Percentiles rank a stretch among this genome's conserved stretches.
phyloP scores from a whole-genome alignment of 306 rosid genomes.

The Lagenaria siceraria region DNA sequence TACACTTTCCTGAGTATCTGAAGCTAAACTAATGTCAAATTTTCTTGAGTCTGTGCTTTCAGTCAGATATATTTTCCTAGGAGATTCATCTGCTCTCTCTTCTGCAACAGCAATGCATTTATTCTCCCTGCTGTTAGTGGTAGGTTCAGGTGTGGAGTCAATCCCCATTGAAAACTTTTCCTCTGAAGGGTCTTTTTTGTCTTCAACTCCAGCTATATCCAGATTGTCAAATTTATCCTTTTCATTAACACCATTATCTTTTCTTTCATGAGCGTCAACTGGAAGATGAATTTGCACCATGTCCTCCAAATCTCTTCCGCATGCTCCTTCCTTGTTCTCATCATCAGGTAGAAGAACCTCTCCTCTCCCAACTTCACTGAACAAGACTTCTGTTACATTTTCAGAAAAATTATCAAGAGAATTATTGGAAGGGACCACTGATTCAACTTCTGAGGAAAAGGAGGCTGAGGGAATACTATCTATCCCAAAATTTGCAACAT shows the following conservation, averaged over 20 bases:
- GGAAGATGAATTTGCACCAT: background rate
- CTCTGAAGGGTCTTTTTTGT: slow-evolving; percentile 10
- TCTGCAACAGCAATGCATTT: slow-evolving; percentile 17
- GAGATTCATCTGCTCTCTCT: slow-evolving; percentile 11
- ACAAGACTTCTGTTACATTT: slow-evolving; percentile 6
- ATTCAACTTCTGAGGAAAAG: slow-evolving; percentile 22
- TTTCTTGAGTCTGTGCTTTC: slow-evolving; percentile 12
- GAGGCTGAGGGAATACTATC: slow-evolving; percentile 11
- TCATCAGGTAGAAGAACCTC: slow-evolving; percentile 12
- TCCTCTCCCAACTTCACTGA: slow-evolving; percentile 12
- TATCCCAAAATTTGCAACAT: slow-evolving; percentile 16
- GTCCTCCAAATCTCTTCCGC: slow-evolving; percentile 8
- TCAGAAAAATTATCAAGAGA: slow-evolving; percentile 12
- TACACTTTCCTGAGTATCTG: slow-evolving; percentile 7
- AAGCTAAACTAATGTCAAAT: background rate
- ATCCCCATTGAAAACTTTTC: slow-evolving; percentile 8
- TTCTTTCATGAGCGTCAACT: slow-evolving; percentile 8
- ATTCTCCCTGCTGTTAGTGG: background rate
- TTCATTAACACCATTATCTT: slow-evolving; percentile 9
- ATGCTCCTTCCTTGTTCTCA: slow-evolving; percentile 12
- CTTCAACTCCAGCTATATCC: slow-evolving; percentile 17
- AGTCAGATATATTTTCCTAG: slow-evolving; percentile 13
- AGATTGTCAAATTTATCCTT: slow-evolving; percentile 11
- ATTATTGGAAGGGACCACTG: slow-evolving; percentile 11
- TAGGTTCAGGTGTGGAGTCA: background rate